Evolutionary conservation across 139 green algal genomes (phyloP).

Genomic region (Chara braunii): DNA sequence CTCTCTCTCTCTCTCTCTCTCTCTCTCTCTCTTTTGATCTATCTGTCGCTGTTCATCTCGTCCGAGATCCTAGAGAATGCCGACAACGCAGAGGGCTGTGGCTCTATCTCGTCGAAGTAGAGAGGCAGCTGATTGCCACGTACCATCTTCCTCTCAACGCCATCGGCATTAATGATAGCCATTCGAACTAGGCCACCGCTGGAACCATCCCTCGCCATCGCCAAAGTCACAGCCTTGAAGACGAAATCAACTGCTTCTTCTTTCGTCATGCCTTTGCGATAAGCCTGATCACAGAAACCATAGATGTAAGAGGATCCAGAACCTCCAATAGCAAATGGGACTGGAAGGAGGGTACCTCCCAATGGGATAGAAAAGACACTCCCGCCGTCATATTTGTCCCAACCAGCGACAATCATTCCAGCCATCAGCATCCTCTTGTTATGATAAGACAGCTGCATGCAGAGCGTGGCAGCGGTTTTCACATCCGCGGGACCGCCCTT

Average conservation of each 20-base stretch:
- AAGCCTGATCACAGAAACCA: conserved; percentile 35
- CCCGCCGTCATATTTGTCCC: conserved; percentile 67
- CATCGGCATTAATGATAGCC: conserved; percentile 17
- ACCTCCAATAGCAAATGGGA: conserved; percentile 44
- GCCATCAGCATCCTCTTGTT: conserved; percentile 69
- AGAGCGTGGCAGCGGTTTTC: conserved; percentile 73
- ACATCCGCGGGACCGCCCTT: conserved; percentile 56
- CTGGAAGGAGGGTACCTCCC: conserved; percentile 41
- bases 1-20: too few relatives aligned
- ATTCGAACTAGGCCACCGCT: conserved; percentile 39
- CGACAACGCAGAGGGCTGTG: too few relatives aligned
- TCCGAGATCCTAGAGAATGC: too few relatives aligned
- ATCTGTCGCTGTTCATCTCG: too few relatives aligned
- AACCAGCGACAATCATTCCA: conserved; percentile 91
- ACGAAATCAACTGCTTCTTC: conserved; percentile 42
- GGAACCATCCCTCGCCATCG: conserved; percentile 42
- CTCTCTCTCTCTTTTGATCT: too few relatives aligned
- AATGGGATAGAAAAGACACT: conserved; percentile 45
- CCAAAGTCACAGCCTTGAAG: conserved; percentile 42
- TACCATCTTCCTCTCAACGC: conserved; percentile 28
- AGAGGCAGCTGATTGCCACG: conserved; percentile 29
- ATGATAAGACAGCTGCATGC: conserved; percentile 55
- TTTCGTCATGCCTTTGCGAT: conserved; percentile 27
- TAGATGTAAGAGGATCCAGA: conserved; percentile 42
- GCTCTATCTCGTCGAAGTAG: conserved; percentile 31